phyloP scores from a whole-genome alignment of 306 rosid genomes.

The Acmispon strigosus region DNA sequence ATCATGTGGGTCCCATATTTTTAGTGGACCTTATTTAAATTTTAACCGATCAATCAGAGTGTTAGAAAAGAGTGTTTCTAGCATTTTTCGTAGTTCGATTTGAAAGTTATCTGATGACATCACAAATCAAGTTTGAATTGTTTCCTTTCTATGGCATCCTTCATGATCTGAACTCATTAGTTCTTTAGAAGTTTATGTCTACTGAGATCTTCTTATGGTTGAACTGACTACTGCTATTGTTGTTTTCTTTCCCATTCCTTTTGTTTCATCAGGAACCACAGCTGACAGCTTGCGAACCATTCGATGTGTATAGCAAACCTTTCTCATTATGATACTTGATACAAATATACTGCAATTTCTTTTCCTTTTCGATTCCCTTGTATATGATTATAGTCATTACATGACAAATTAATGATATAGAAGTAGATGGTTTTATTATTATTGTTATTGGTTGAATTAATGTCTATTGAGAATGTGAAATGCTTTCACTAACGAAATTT shows the following conservation, averaged over 20 bases:
- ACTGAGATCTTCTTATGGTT: background rate
- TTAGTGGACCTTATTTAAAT: too few species aligned
- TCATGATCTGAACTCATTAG: background rate
- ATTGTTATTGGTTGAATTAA: background rate
- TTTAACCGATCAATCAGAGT: too few species aligned
- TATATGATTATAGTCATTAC: conserved; percentile 5
- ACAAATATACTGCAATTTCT: background rate
- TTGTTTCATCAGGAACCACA: conserved; percentile 87
- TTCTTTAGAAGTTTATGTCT: background rate
- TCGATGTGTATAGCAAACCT: conserved; percentile 74
- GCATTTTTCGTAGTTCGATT: too few species aligned
- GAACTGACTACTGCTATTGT: conserved; percentile 20
- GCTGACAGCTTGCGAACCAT: conserved; percentile 64
- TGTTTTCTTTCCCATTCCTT: background rate
- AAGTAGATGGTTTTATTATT: background rate
- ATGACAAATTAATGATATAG: conserved; percentile 10
- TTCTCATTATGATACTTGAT: conserved; percentile 48
- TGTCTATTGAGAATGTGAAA: background rate
- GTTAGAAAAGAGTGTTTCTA: too few species aligned
- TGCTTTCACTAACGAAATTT: background rate
- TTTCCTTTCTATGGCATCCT: background rate
- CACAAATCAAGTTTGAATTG: background rate
- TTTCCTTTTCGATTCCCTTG: background rate
- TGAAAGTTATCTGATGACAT: background rate
- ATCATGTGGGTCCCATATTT: too few species aligned